Base-by-base conservation (phyloP, 257 asterid genomes). In the Lavandula angustifolia region DNA sequence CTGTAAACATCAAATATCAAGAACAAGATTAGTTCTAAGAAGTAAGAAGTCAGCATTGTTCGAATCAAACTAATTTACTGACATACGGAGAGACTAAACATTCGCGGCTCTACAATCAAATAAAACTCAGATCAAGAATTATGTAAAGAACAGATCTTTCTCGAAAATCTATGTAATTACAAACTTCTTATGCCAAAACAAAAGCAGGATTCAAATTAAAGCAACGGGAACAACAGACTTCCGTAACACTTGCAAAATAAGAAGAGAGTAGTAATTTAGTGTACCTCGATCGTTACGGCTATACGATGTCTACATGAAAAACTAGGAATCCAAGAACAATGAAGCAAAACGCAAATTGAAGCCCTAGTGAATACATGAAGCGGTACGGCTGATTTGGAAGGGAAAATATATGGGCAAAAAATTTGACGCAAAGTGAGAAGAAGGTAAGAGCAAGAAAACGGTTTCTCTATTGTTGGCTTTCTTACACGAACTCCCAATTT, bases 261-360 rank as follows among this genome's bases (percentile, higher is more conserved):
- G 59, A 54, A 58, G 5, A 10, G 10, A 6, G 31, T 61, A 51
- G 3, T 37, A 59, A 32, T 9, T 4, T 27, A 71, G 58, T 38
- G 72, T 82, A 85, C 92, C 88, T 85, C 38, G 73, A 32, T 70
- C 52, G 72, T 54, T 49, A 73, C 76, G 60, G 55, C 7, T 57
- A 34, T 42, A 8, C 22, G 70, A 55, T 41, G 60, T 17, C 57
- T 6, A 22, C 55, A 53, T 57, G 66, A 62, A 62, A 31, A 63
- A n/a, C 6, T 44, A 12, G 43, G 62, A 59, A 10, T 7, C 18
- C 12, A 49, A 35, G 48, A 50, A 22, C 33, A 17, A 2, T 31
- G 51, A 56, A 64, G 56, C 55, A 37, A 70, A 77, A 46, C 12
- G 64, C 62, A 34, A 52, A 73, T 31, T 60, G 74, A 38, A 56